These are phyloP conservation scores for Xylariaceae sp. DNA, from an alignment of 2,329 filamentous ascomycete species.

Conservation along the genomic window DNA sequence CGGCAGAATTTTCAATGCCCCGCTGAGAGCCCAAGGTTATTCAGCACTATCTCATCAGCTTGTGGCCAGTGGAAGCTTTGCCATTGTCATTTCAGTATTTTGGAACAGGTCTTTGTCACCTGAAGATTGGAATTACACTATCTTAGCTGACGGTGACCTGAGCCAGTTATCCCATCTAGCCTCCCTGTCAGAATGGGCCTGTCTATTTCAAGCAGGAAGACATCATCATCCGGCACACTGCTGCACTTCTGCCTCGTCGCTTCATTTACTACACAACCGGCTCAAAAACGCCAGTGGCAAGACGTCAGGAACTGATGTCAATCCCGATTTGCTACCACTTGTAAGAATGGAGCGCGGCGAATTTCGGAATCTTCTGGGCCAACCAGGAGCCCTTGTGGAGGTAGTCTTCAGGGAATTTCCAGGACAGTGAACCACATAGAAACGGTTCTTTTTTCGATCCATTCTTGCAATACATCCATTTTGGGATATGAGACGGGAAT, in stretches of 20 bases:
- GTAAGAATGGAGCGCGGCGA: neutral
- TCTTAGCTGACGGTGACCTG: conserved; percentile 6
- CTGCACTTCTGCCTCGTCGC: neutral
- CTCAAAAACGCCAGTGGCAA: neutral
- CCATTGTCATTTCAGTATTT: conserved; percentile 11
- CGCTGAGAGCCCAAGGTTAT: neutral
- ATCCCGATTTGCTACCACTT: neutral
- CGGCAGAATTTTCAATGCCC: neutral
- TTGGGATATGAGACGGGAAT: too few relatives aligned
- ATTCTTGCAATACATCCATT: too few relatives aligned
- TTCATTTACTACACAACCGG: neutral
- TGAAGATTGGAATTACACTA: conserved; percentile 10
- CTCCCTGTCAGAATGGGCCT: neutral
- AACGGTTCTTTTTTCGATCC: too few relatives aligned
- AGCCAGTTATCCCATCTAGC: conserved; percentile 3
- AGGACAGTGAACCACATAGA: too few relatives aligned
- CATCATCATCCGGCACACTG: neutral
- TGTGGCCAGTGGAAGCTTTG: conserved; percentile 10
- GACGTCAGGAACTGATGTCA: too few relatives aligned
- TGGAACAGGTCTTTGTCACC: conserved; percentile 13
- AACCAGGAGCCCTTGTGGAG: conserved; percentile 8
- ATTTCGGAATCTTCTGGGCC: conserved; percentile 5
- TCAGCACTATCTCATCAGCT: conserved; percentile 16
- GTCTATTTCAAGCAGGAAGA: neutral
- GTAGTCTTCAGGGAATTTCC: conserved; percentile 12